A percentile compares a stretch with the other conserved stretches of the same genome.
phyloP scores from a whole-genome alignment of 805 yeast genomes.

The Ogataea saltuana region DNA sequence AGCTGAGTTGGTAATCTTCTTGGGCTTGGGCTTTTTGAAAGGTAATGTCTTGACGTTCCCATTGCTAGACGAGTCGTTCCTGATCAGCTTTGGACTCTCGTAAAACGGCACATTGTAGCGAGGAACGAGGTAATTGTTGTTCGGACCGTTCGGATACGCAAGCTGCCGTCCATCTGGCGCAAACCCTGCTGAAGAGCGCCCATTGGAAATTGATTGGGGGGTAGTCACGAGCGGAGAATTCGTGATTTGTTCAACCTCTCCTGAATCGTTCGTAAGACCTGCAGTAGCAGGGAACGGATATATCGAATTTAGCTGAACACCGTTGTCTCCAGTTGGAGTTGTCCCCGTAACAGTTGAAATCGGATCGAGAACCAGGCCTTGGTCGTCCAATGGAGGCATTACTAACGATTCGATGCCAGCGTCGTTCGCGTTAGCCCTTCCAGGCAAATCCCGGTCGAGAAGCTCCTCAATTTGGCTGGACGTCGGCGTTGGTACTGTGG shows the following conservation, averaged over 20 bases:
- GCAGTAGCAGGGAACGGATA: constrained; percentile 17
- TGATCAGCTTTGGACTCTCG: constrained; percentile 12
- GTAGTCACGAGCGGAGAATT: constrained; percentile 17
- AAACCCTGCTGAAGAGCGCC: constrained; percentile 11
- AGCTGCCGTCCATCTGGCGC: constrained; percentile 1
- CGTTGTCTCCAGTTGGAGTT: constrained; percentile 5
- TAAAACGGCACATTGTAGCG: constrained; percentile 20
- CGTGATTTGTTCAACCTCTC: constrained; percentile 10
- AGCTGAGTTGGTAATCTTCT: constrained; percentile 20
- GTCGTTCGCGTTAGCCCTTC: not conserved
- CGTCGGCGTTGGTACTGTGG: not conserved
- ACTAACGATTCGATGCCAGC: constrained; percentile 2
- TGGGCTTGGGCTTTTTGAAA: constrained; percentile 31
- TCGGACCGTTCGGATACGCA: constrained; percentile 11
- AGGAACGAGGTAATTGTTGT: constrained; percentile 15
- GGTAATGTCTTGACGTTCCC: constrained; percentile 10
- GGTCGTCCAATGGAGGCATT: constrained; percentile 10
- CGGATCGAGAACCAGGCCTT: constrained; percentile 16
- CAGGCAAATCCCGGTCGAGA: constrained; percentile 6
- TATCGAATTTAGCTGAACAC: constrained; percentile 1
- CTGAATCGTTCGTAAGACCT: constrained; percentile 7
- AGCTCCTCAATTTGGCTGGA: constrained; percentile 17
- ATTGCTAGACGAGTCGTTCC: not conserved
- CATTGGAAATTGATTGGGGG: constrained; percentile 9
- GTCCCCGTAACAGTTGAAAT: constrained; percentile 12